These are phyloP conservation scores for Phoma sp. DNA, from an alignment of 2,329 filamentous ascomycete genomes.

Conservation along the genomic window DNA sequence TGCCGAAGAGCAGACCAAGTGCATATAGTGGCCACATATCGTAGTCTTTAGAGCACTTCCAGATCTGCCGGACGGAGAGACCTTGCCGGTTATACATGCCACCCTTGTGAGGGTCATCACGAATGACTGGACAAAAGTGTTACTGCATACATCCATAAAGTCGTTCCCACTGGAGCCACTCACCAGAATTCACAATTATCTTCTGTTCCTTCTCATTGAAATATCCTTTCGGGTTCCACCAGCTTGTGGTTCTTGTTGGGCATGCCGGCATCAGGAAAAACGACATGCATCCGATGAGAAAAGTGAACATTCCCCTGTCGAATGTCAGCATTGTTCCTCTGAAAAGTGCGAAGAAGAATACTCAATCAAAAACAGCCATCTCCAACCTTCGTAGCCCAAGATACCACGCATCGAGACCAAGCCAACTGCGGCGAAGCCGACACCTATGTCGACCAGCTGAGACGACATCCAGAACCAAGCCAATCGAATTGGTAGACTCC, in stretches of 20 bases:
- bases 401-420: constrained; percentile 48
- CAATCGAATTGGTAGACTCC: constrained; percentile 49
- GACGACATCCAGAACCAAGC: constrained; percentile 51
- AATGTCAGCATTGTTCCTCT: neutral
- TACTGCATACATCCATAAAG: neutral
- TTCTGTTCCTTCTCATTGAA: constrained; percentile 68
- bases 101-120: constrained; percentile 60
- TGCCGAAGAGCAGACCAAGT: constrained; percentile 25
- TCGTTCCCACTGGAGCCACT: neutral
- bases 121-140: constrained; percentile 49
- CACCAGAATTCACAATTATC: constrained; percentile 63
- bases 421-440: constrained; percentile 39
- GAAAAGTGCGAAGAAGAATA: neutral
- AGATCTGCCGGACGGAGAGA: constrained; percentile 35
- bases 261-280: constrained; percentile 48
- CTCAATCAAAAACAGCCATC: constrained; percentile 55
- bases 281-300: constrained; percentile 23
- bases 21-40: constrained; percentile 33
- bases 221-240: constrained; percentile 55
- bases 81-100: constrained; percentile 64
- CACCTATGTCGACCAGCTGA: constrained; percentile 34
- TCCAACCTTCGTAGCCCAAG: constrained; percentile 51
- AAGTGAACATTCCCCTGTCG: constrained; percentile 14
- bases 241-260: constrained; percentile 62
- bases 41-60: constrained; percentile 28